phyloP scores from a whole-genome alignment of 2,329 filamentous ascomycete species.

The Gnomoniopsis sp. region DNA sequence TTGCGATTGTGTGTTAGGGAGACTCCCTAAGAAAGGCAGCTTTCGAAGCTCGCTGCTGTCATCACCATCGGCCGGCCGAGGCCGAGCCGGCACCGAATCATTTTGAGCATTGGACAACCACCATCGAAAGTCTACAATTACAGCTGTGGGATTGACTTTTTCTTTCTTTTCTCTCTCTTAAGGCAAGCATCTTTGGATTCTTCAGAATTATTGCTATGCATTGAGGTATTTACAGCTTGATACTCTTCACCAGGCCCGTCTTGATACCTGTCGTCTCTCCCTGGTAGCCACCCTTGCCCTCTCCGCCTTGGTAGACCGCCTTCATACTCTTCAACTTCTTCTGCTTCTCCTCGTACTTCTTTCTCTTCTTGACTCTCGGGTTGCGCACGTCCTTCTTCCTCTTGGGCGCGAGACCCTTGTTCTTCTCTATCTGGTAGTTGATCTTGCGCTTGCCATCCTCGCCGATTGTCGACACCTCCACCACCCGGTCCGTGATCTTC shows the following conservation, averaged over 20 bases:
- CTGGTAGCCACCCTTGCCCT: conserved; percentile 80
- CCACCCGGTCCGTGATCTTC: conserved; percentile 59
- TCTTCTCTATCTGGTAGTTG: conserved; percentile 92
- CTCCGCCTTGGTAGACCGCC: conserved; percentile 79
- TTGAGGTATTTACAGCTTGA: conserved; percentile 64
- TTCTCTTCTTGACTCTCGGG: conserved; percentile 95
- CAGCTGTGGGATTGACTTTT: not conserved
- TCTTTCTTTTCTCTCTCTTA: too few relatives aligned
- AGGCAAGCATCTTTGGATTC: too few relatives aligned
- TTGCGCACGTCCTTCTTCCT: conserved; percentile 94
- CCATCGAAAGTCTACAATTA: not conserved
- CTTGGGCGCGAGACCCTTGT: conserved; percentile 88
- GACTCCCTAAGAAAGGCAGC: not conserved
- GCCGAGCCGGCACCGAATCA: conserved; percentile 16
- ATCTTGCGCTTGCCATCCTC: conserved; percentile 89
- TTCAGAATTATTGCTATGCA: not conserved
- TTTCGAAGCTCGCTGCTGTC: conserved; percentile 6
- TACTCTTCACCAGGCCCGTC: conserved; percentile 85
- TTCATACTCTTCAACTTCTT: conserved; percentile 92
- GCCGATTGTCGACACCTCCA: conserved; percentile 67
- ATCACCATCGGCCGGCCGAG: conserved; percentile 3
- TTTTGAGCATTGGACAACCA: not conserved
- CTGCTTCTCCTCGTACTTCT: conserved; percentile 93
- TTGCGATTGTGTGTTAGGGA: not conserved
- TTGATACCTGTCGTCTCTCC: conserved; percentile 97